Evolutionary conservation across 106 monocot species (phyloP).

Genomic region (Dendrobium catenatum): DNA sequence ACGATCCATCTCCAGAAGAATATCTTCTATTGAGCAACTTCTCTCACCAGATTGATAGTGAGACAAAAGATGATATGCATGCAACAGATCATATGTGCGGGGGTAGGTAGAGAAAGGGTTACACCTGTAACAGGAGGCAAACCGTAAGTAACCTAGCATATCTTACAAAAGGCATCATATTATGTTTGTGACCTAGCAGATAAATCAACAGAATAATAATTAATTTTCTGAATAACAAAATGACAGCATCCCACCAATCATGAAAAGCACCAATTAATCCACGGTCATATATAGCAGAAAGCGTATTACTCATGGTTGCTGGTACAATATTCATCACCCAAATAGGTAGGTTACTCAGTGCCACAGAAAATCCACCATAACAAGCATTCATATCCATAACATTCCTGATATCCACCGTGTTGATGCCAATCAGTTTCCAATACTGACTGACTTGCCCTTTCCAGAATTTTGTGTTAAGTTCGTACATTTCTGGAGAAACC

Average conservation of each 20-base stretch:
- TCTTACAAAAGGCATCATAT: background rate
- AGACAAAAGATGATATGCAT: constrained; percentile 85
- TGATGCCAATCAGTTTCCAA: constrained; percentile 68
- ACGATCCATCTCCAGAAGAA: constrained; percentile 96
- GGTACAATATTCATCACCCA: constrained; percentile 99
- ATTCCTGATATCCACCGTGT: constrained; percentile 56
- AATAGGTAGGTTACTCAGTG: constrained; percentile 52
- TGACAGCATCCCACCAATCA: constrained; percentile 63
- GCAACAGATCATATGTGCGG: constrained; percentile 89
- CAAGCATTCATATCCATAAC: constrained; percentile 98
- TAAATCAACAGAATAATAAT: background rate
- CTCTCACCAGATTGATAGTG: constrained; percentile 40
- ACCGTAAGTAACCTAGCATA: background rate
- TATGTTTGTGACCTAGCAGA: background rate
- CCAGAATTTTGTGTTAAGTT: constrained; percentile 62
- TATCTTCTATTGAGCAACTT: constrained; percentile 74
- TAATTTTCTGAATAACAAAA: background rate
- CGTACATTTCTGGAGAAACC: constrained; percentile 45
- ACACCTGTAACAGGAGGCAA: constrained; percentile 27
- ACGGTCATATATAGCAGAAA: constrained; percentile 92
- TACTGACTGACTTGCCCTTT: constrained; percentile 54
- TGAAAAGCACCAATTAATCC: constrained; percentile 88
- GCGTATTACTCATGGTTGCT: constrained; percentile 48
- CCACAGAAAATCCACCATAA: constrained; percentile 90
- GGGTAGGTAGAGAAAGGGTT: constrained; percentile 97